These are phyloP conservation scores for Cutaneotrichosporon dermatis DNA, from an alignment of 1,284 basidiomycete genomes.

Conservation along the genomic window DNA sequence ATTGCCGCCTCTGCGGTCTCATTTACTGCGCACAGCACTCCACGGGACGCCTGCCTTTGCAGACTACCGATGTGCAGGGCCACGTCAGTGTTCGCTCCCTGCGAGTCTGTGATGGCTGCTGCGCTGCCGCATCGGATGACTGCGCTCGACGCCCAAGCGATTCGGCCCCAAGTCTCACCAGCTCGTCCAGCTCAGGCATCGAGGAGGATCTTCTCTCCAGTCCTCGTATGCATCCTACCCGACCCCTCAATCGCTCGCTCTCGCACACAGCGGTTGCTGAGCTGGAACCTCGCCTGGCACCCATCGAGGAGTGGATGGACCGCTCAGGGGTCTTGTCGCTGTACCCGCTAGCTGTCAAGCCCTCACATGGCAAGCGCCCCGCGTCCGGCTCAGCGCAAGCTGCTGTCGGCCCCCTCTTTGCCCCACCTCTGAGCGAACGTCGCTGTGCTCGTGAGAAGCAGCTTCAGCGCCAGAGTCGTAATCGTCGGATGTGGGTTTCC, in stretches of 20 bases:
- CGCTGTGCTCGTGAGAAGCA: slow-evolving; percentile 30
- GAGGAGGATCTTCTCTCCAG: slow-evolving; percentile 22
- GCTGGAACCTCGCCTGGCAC: slow-evolving; percentile 26
- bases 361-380: slow-evolving; percentile 25
- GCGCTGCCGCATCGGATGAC: slow-evolving; percentile 1
- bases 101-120: slow-evolving; percentile 42
- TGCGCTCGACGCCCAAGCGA: neutral
- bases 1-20: slow-evolving; percentile 42
- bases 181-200: slow-evolving; percentile 16
- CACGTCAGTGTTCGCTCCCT: slow-evolving; percentile 17
- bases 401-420: slow-evolving; percentile 37
- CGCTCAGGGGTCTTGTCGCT: slow-evolving; percentile 40
- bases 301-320: slow-evolving; percentile 45
- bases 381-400: slow-evolving; percentile 15
- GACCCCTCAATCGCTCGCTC: slow-evolving; percentile 2
- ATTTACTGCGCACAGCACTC: slow-evolving; percentile 40
- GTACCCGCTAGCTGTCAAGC: slow-evolving; percentile 41
- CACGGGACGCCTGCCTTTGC: slow-evolving; percentile 22
- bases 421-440: slow-evolving; percentile 28
- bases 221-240: neutral
- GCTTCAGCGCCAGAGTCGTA: slow-evolving; percentile 25
- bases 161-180: slow-evolving; percentile 14
- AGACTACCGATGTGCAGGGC: slow-evolving; percentile 14
- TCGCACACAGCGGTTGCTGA: slow-evolving; percentile 7
- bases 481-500: slow-evolving; percentile 13